Evolutionary conservation across 305 asterid genomes (phyloP), one percentile per base, ranked within the genome.

Genomic region (Fraxinus albicans): DNA sequence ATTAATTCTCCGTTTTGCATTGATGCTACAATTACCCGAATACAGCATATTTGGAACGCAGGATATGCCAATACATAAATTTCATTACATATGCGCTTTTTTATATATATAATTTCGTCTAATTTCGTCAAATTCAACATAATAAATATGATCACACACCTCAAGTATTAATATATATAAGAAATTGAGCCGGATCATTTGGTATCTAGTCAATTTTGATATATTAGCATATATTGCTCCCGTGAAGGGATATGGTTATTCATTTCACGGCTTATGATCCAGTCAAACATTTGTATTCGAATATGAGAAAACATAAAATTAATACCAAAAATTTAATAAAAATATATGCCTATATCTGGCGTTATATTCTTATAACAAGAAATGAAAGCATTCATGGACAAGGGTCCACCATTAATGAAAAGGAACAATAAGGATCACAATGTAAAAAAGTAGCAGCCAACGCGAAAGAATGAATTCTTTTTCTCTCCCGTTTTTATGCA

Each of bases 241-340:
- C 76, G 89, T 79, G 89, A 84, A 55, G 74, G 13, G 84, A 82
- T 86, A 13, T 72, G 35, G 80, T 15, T 72, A 42, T 73, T 78
- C 75, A 79, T 77, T 31, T 47, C 19, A 31, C 40, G 55, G n/a
- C 12, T 29, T n/a, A 63, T 81, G 63, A 67, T 79, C 27, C 76
- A 17, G 79, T 78, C 83, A 79, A 82, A 58, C 42, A 13, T 36
- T 70, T 67, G 83, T 76, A 77, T 81, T 79, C 81, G 58, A 72
- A 35, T 63, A 35, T 44, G 31, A 5, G 60, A 82, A 53, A 42
- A 50, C 8, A 72, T 10, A 12, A 17, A 31, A 53, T 17, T 35
- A 31, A 31, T 75, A 4, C 19, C 36, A 40, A n/a, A 75, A n/a
- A 2, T 17, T 23, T 35, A 35, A 15, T 8, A 40, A 76, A 33